A percentile compares a stretch with the other conserved stretches of the same genome.
Evolutionary conservation across 2,329 filamentous ascomycete genomes (phyloP).

Genomic region (Thielaviopsis musarum): DNA sequence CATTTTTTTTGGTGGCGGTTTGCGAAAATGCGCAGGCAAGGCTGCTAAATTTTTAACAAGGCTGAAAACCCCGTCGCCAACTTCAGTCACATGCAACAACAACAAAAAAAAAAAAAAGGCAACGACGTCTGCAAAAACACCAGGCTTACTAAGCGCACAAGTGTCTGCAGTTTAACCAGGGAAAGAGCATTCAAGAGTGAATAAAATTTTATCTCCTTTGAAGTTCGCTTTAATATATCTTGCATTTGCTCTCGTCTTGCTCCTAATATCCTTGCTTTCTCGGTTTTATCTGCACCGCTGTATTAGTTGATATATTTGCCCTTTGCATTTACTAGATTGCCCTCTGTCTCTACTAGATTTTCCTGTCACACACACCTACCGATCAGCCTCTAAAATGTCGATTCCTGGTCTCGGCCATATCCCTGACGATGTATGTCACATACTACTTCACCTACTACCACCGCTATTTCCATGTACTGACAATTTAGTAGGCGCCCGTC

Average conservation of each 20-base stretch:
- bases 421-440: constrained; percentile 34
- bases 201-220: too few species aligned
- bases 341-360: not conserved
- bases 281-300: too few species aligned
- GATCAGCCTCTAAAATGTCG: constrained; percentile 35
- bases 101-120: not conserved
- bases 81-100: not conserved
- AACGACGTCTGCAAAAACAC: not conserved
- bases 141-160: not conserved
- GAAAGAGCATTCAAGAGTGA: too few species aligned
- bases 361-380: not conserved
- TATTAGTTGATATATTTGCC: too few species aligned
- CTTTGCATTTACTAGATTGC: not conserved
- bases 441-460: constrained; percentile 7
- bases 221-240: not conserved
- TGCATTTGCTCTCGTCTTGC: not conserved
- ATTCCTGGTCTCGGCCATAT: constrained; percentile 59
- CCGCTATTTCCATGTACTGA: not conserved
- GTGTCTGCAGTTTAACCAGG: too few species aligned
- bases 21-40: constrained; percentile 2
- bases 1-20: not conserved
- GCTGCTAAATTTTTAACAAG: constrained; percentile 3
- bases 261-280: not conserved
- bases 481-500: not conserved
- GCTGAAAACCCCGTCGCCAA: constrained; percentile 3